phyloP scores from a whole-genome alignment of 352 stramenopile genomes.

The Globisporangium cylindrosporum region DNA sequence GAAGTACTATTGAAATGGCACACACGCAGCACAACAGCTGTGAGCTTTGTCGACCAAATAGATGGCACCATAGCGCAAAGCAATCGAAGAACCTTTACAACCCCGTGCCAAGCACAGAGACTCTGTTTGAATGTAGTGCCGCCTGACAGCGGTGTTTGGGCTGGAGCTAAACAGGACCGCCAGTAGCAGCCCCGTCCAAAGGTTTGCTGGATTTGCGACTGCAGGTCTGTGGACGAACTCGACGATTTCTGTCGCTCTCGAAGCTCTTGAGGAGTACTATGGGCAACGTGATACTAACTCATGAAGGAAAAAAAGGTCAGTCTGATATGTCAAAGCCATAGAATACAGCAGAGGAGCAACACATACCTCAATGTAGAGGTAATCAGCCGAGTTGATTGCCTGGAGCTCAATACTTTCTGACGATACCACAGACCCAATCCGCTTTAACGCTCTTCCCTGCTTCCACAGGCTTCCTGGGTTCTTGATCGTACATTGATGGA shows the following conservation, averaged over 20 bases:
- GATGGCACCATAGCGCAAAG: neutral
- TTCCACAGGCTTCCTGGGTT: slow-evolving; percentile 25
- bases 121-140: neutral
- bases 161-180: slow-evolving; percentile 30
- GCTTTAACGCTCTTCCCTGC: slow-evolving; percentile 2
- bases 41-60: neutral
- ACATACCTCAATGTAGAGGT: slow-evolving; percentile 18
- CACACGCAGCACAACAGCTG: neutral
- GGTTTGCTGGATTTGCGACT: slow-evolving; percentile 14
- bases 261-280: neutral
- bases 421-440: neutral
- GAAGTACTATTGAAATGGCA: slow-evolving; percentile 17
- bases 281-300: slow-evolving; percentile 15
- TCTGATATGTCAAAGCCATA: neutral
- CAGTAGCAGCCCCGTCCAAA: slow-evolving; percentile 27
- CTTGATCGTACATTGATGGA: slow-evolving; percentile 28
- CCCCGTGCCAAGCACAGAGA: slow-evolving; percentile 32
- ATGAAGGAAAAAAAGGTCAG: neutral
- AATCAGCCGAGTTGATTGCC: slow-evolving; percentile 7
- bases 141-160: neutral
- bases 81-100: slow-evolving; percentile 21
- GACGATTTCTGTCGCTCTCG: neutral
- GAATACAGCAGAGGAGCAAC: neutral
- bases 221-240: neutral
- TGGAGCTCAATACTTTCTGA: slow-evolving; percentile 5